Base-by-base conservation (phyloP, 2,329 filamentous ascomycete species). In the Paecilomyces fulvus region DNA sequence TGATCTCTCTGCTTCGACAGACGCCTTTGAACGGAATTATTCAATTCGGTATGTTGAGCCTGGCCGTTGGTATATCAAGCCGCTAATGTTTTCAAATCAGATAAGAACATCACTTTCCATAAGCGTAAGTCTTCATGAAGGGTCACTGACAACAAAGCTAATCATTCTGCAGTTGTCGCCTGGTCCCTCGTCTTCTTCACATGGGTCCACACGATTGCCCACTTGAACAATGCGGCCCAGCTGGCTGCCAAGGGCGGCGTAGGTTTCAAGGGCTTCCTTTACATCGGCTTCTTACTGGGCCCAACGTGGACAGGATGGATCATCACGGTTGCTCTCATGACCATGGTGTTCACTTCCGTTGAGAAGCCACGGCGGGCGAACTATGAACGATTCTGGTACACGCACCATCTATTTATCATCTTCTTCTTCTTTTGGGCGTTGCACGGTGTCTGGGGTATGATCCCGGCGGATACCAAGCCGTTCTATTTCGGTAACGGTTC, bases 361-460 rank as follows among this genome's bases (percentile, higher is more conserved):
- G 89, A 92, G 75, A 89, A 89, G 77, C 83, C 85, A 9, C 82
- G 89, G 53, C 84, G 89, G 55, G 86, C 87, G 59, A 92, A 94
- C 76, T 92, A 90, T 70, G 89, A 92, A 72, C 87, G 89, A 25
- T 95, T 94, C 79, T 95, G 90, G 89, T 92, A 91, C 72, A 90
- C 87, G 1, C 89, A 95, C 74, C 90, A 94, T 76, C 82, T 94
- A 70, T 94, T 94, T 71, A 83, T 92, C 73, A 68, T 92, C 61
- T 94, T 94, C 80, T 94, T 94, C 77, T 79, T 92, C 64, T 92
- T 94, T 79, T 94, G 89, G 89, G 86, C 89, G n/a, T 82, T 92
- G 65, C 90, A 95, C 73, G 90, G 89, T 57, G 87, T 88, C 25
- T 94, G 91, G 77, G 92, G 90, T 74, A 92, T 94, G 89, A 92